Conservation (phyloP, 2,329 filamentous ascomycete genomes). For the Aspergillus niger region DNA sequence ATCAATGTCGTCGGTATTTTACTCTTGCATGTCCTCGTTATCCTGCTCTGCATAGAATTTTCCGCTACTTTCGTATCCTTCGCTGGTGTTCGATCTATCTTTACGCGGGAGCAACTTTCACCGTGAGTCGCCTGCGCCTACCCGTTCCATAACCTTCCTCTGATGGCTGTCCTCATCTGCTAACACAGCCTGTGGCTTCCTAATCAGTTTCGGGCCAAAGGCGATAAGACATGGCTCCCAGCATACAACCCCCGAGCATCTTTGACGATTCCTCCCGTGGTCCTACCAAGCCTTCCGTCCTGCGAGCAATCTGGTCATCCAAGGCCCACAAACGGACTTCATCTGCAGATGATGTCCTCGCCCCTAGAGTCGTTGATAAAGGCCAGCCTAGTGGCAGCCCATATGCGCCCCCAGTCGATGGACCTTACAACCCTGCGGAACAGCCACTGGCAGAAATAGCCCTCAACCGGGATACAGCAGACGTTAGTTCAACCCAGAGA, state of each 20-base stretch:
- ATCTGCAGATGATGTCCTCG: slow-evolving; percentile 37
- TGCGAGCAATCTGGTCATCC: slow-evolving; percentile 57
- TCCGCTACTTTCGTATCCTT: slow-evolving; percentile 2
- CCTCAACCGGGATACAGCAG: slow-evolving; percentile 38
- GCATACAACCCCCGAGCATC: slow-evolving; percentile 33
- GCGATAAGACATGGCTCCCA: slow-evolving; percentile 37
- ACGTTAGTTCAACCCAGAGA: slow-evolving; percentile 34
- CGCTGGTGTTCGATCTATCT: slow-evolving; percentile 10
- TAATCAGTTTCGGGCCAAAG: slow-evolving; percentile 33
- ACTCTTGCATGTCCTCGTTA: slow-evolving; percentile 6
- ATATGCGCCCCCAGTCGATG: slow-evolving; percentile 50
- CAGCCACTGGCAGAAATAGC: slow-evolving; percentile 42
- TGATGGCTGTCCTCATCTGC: background rate
- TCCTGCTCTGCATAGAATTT: slow-evolving; percentile 6
- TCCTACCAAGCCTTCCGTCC: slow-evolving; percentile 46
- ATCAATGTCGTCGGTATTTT: slow-evolving; percentile 20
- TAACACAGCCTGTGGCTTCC: slow-evolving; percentile 6
- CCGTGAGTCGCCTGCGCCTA: slow-evolving; percentile 21
- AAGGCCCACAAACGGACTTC: slow-evolving; percentile 53
- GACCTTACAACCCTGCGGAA: slow-evolving; percentile 45
- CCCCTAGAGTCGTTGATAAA: slow-evolving; percentile 36
- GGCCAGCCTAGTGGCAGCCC: slow-evolving; percentile 44
- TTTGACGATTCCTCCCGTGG: slow-evolving; percentile 42
- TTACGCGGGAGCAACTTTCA: slow-evolving; percentile 13
- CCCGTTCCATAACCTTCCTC: slow-evolving; percentile 5